Conservation (phyloP, 495 filamentous ascomycete species). For the Aspergillus bridgeri region DNA sequence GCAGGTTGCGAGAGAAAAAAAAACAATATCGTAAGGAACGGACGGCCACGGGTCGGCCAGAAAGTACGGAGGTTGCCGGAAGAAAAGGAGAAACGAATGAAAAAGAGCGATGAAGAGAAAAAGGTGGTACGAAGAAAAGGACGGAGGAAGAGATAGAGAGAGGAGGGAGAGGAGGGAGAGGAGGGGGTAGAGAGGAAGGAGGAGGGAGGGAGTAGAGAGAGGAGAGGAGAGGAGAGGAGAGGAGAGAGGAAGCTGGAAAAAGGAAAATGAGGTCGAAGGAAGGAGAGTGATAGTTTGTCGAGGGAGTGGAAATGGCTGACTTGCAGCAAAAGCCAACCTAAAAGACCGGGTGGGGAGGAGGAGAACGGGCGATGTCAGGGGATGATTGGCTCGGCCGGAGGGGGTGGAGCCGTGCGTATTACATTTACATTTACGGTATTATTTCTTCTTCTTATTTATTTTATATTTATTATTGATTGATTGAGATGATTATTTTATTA, state of each 20-base stretch:
- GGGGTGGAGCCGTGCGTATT: too few relatives aligned
- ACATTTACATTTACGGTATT: too few relatives aligned
- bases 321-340: conserved; percentile 10
- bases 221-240: conserved; percentile 9
- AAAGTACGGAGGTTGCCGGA: conserved; percentile 19
- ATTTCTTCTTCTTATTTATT: background rate
- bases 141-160: conserved; percentile 13
- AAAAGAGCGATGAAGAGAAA: conserved; percentile 12
- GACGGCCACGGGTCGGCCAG: conserved; percentile 47
- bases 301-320: conserved; percentile 3
- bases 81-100: conserved; percentile 6
- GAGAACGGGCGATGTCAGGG: conserved; percentile 6
- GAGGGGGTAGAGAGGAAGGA: conserved; percentile 24
- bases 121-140: background rate
- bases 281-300: conserved; percentile 8
- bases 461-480: conserved; percentile 16
- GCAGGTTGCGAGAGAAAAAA: conserved; percentile 7
- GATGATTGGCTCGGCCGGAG: conserved; percentile 15
- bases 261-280: conserved; percentile 20
- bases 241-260: conserved; percentile 12
- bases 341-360: conserved; percentile 11
- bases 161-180: conserved; percentile 40
- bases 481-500: too few relatives aligned
- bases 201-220: conserved; percentile 7
- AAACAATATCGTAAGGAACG: conserved; percentile 36